Base-by-base conservation (phyloP, 768 basidiomycete genomes). In the Leccinum obscurum region DNA sequence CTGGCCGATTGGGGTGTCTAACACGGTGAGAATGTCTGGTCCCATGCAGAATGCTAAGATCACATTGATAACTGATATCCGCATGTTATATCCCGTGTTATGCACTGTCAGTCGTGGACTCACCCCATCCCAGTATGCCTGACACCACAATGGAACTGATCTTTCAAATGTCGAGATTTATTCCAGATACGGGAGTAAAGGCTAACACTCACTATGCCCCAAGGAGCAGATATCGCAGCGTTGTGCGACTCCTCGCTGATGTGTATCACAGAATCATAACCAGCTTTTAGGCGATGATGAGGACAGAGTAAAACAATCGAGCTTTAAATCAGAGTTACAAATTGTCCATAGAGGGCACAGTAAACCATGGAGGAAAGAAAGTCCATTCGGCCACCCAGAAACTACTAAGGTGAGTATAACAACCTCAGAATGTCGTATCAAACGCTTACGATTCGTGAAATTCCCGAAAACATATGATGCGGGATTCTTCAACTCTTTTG, bases 11-110 rank as follows among this genome's bases (percentile, higher is more conserved):
- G 66, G 55, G 32, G 72, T 75, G 37, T 65, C 60, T 54, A 78
- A 58, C 6, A 84, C 66, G 35, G 62, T 65, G 37, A 75, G 65
- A 15, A 84, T 56, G 55, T 85, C 78, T 1, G 70, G 71, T 13
- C 85, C 85, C 83, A 85, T 85, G 68, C 79, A 83, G 63, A 86
- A 82, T 3, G 84, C 77, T 2, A 86, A 70, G 9, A 78, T 65
- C n/a, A 86, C 67, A 20, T 85, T 81, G 60, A 86, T 77, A 6
- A 76, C 81, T 75, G 65, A 13, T 41, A 32, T 79, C 74, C 44
- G n/a, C n/a, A 11, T 46, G 5, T 20, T 20, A 46, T 46, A 20
- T 39, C n/a, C 30, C 3, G 30, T 17, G n/a, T 4, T 13, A 41
- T 32, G 22, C 24, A n/a, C 7, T 9, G 48, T 26, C 13, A 28